Conservation (phyloP, 1,284 basidiomycete species). For the Boletellus deceptivus region DNA sequence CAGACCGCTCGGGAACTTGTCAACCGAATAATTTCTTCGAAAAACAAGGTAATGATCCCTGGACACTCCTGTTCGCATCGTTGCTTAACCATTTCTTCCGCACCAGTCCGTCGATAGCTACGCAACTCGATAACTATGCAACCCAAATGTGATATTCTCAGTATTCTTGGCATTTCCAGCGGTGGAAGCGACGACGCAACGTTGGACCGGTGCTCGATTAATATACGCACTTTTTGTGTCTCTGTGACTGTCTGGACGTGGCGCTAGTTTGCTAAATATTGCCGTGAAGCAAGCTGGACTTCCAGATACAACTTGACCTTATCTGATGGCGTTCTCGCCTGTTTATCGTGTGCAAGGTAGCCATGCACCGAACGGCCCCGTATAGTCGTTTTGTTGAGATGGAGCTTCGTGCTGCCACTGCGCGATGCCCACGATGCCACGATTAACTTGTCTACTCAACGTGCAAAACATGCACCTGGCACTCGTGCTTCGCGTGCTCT, state of each 20-base stretch:
- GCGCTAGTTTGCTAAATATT: too few species aligned
- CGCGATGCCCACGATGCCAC: not conserved
- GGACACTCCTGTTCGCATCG: not conserved
- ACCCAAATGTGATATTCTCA: not conserved
- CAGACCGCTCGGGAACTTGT: slow-evolving; percentile 21
- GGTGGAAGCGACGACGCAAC: not conserved
- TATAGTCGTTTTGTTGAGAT: not conserved
- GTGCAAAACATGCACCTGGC: not conserved
- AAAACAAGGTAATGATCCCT: not conserved
- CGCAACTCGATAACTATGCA: not conserved
- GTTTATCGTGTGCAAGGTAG: not conserved
- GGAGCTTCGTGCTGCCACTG: not conserved
- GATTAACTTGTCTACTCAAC: not conserved
- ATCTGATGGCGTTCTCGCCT: not conserved
- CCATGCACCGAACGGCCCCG: not conserved
- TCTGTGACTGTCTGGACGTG: not conserved
- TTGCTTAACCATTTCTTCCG: not conserved
- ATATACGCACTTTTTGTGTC: not conserved
- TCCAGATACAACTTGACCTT: not conserved
- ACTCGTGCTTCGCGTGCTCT: too few species aligned
- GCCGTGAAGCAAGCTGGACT: not conserved
- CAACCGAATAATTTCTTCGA: slow-evolving; percentile 10
- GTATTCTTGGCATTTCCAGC: not conserved
- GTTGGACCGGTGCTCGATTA: not conserved
- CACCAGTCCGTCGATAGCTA: not conserved